Base-by-base conservation (phyloP, 768 basidiomycete species). In the Cubamyces lactineus region DNA sequence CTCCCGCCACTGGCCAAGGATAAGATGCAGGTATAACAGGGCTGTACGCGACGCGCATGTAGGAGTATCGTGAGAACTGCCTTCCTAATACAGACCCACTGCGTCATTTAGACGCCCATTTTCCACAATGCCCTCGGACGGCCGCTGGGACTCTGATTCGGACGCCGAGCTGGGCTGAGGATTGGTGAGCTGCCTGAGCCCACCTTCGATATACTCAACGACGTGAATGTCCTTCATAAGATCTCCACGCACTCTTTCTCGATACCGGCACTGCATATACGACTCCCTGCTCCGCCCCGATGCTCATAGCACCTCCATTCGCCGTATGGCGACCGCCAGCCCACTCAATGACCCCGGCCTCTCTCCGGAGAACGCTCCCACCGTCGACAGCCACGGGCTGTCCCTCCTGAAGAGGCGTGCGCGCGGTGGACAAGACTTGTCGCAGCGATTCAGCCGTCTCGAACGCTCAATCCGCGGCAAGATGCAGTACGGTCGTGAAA, bases 371-470 rank as follows among this genome's bases (percentile, higher is more conserved):
- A 26, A 49, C 9, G 52, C 40, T 19, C 57, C 62, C 19, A 49
- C 57, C 5, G 46, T 51, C 39, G 21, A 63, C 41, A 38, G 5
- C 5, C 40, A 59, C 30, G 53, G 51, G 4, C 40, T 64, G 3
- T 47, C 58, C 6, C 54, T 57, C 2, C 26, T 53, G 28, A 72
- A 69, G 40, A 47, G 65, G 50, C 67, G 71, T 3, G 74, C 7
- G 69, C 81, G 62, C 55, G 85, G 82, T 46, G 87, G 86, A 0
- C 84, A 81, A 69, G 87, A 89, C 67, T 79, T 91, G 5, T 79
- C 84, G 0, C 76, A 81, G 3, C 81, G 86, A 15, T 86, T 84
- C 63, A 70, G 70, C 5, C 75, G 78, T n/a, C 78, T 91, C 0
- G 88, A 88, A 67, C 80, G 78, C 57, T 78, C 79, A 1, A 65